Percentiles rank a stretch among this genome's conserved stretches.
Evolutionary conservation across 805 yeast species (phyloP).

Genomic region (Citeromyces matritensis): DNA sequence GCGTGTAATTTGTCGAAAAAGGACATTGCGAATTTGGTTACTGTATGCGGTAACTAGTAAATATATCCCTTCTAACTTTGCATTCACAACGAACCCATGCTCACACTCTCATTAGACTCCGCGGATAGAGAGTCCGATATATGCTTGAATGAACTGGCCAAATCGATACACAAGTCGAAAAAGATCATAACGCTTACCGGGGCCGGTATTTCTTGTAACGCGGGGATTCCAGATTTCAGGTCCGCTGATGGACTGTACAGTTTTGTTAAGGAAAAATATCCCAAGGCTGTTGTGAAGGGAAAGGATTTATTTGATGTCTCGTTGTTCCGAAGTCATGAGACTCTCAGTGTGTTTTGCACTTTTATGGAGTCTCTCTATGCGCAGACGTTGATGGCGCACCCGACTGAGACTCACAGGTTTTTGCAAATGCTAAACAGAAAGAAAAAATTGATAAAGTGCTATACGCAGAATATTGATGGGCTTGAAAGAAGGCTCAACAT

Average conservation of each 20-base stretch:
- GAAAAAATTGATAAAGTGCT: conserved; percentile 65
- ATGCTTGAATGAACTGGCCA: conserved; percentile 17
- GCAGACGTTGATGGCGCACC: conserved; percentile 48
- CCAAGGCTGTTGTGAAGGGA: conserved; percentile 49
- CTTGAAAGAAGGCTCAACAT: conserved; percentile 57
- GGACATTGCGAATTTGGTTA: too few relatives aligned
- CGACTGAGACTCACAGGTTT: conserved; percentile 77
- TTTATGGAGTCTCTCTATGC: conserved; percentile 75
- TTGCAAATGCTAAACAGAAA: conserved; percentile 44
- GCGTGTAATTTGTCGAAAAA: too few relatives aligned
- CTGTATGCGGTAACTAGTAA: too few relatives aligned
- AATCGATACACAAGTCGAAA: conserved; percentile 26
- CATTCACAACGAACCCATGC: conserved; percentile 6
- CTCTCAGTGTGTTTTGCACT: conserved; percentile 64
- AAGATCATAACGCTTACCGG: conserved; percentile 71
- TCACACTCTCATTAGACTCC: conserved; percentile 7
- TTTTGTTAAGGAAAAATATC: conserved; percentile 45
- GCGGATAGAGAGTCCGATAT: conserved; percentile 6
- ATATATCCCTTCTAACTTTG: too few relatives aligned
- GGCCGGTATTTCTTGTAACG: conserved; percentile 93
- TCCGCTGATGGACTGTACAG: conserved; percentile 75
- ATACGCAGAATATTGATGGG: conserved; percentile 92
- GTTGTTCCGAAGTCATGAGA: conserved; percentile 51
- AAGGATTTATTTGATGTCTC: conserved; percentile 86
- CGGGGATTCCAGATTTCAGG: conserved; percentile 94